Evolutionary conservation across 768 basidiomycete species (phyloP).

Genomic region (Hericium coralloides): DNA sequence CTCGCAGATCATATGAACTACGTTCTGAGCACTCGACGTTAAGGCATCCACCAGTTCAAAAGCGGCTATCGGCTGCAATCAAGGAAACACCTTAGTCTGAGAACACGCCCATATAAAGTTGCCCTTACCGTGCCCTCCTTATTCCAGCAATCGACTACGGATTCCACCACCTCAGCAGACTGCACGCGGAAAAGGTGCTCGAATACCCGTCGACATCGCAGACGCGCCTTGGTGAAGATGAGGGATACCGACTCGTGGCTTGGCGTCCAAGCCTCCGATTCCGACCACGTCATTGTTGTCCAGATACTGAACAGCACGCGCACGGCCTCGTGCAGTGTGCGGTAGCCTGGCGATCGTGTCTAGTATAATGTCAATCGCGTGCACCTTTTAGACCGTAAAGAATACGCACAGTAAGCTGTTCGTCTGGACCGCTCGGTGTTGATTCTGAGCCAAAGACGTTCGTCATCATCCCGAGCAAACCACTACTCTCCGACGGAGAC

Average conservation of each 20-base stretch:
- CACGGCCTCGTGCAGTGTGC: constrained; percentile 73
- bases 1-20: constrained; percentile 86
- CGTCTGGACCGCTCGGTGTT: constrained; percentile 34
- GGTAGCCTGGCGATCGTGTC: constrained; percentile 69
- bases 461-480: constrained; percentile 84
- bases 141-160: constrained; percentile 77
- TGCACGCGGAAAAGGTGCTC: constrained; percentile 82
- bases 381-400: constrained; percentile 3
- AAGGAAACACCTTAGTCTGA: not conserved
- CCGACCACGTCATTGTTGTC: constrained; percentile 48
- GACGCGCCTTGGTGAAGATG: constrained; percentile 56
- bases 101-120: not conserved
- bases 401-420: constrained; percentile 45
- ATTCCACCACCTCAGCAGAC: constrained; percentile 76
- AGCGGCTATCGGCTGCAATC: constrained; percentile 28
- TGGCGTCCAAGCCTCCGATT: constrained; percentile 36
- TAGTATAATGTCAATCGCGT: constrained; percentile 19
- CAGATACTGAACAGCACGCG: constrained; percentile 72
- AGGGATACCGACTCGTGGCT: constrained; percentile 61
- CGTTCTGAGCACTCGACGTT: constrained; percentile 74
- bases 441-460: constrained; percentile 83
- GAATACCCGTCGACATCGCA: constrained; percentile 68
- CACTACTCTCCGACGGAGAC: constrained; percentile 40
- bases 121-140: constrained; percentile 39
- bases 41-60: constrained; percentile 83